These are phyloP conservation scores for Larix sibirica DNA, from an alignment of 83 land plant genomes.

Conservation along the genomic window DNA sequence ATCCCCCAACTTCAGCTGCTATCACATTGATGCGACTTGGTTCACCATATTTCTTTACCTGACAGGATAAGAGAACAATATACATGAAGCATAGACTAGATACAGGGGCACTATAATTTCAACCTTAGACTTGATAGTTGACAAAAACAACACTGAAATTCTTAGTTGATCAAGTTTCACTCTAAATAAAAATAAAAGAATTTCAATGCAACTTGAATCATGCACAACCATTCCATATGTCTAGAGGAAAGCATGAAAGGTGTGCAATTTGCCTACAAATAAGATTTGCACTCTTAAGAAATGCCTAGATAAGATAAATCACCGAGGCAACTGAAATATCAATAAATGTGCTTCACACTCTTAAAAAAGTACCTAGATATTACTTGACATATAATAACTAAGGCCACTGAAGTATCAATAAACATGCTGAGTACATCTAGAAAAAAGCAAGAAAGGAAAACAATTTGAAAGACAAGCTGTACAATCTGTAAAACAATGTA, in stretches of 20 bases:
- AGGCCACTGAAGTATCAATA: too few relatives aligned
- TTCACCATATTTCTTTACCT: slow-evolving; percentile 97
- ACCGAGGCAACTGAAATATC: too few relatives aligned
- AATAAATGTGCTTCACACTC: not conserved
- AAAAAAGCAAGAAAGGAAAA: not conserved
- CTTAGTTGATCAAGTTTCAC: too few relatives aligned
- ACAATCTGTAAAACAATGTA: not conserved
- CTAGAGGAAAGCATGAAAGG: not conserved
- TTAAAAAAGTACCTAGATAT: too few relatives aligned
- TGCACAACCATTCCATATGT: not conserved
- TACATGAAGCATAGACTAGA: not conserved
- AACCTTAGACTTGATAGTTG: too few relatives aligned
- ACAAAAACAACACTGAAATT: too few relatives aligned
- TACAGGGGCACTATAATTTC: too few relatives aligned
- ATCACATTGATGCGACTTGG: slow-evolving; percentile 64
- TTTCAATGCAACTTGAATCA: too few relatives aligned
- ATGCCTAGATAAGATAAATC: too few relatives aligned
- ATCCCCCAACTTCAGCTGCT: slow-evolving; percentile 86
- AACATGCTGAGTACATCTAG: not conserved
- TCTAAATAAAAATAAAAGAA: too few relatives aligned
- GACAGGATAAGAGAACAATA: slow-evolving; percentile 7
- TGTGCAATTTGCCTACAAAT: not conserved
- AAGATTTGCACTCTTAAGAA: too few relatives aligned
- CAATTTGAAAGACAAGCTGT: not conserved
- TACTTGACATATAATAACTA: too few relatives aligned